Percentiles rank a stretch among this genome's conserved stretches.
Conservation (phyloP, 345 rosid genomes). For the Salix udensis region DNA sequence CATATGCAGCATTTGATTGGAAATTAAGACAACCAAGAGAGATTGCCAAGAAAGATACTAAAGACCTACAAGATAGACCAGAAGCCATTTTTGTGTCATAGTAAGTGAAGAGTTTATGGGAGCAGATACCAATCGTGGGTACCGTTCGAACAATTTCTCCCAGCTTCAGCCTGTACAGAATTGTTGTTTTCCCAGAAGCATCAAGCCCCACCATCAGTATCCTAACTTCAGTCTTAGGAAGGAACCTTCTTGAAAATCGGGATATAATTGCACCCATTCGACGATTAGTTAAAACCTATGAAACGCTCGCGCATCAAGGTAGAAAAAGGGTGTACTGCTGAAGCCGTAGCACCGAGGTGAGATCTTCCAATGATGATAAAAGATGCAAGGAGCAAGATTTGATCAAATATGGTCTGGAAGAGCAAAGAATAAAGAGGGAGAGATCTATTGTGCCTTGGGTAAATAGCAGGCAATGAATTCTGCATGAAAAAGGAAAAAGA, state of each 20-base stretch:
- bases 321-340: background rate
- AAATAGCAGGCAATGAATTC: background rate
- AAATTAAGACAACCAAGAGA: background rate
- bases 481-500: constrained; percentile 18
- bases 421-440: background rate
- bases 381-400: background rate
- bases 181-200: constrained; percentile 66
- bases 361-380: background rate
- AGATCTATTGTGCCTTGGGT: constrained; percentile 11
- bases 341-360: background rate
- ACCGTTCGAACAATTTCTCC: constrained; percentile 54
- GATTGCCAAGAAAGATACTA: background rate
- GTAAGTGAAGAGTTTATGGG: background rate
- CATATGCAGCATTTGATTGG: background rate
- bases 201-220: constrained; percentile 74
- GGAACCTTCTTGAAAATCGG: constrained; percentile 43
- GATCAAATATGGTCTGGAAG: background rate
- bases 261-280: constrained; percentile 45
- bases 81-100: background rate
- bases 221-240: constrained; percentile 30
- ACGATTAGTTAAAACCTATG: background rate
- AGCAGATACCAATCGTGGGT: constrained; percentile 55
- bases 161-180: constrained; percentile 64
- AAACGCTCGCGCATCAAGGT: background rate
- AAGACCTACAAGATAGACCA: background rate